Percentiles rank a stretch among this genome's conserved stretches.
These are phyloP conservation scores for Luffa acutangula DNA, from an alignment of 306 rosid species.

Conservation along the genomic window DNA sequence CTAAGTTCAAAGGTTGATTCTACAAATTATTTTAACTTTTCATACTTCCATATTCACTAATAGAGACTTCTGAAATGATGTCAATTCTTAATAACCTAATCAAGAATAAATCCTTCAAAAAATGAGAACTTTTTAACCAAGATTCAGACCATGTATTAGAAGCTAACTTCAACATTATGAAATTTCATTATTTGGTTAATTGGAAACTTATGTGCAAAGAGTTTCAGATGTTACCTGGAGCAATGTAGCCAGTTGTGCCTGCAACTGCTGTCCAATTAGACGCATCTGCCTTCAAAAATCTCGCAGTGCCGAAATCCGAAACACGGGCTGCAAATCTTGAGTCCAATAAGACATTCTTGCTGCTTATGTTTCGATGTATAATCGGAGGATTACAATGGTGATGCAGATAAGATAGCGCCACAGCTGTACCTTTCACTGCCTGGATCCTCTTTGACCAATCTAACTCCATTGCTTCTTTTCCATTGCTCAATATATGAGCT, in stretches of 20 bases:
- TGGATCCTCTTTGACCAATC: conserved; percentile 28
- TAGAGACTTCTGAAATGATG: neutral
- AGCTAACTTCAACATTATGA: neutral
- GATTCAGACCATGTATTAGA: neutral
- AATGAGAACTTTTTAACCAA: neutral
- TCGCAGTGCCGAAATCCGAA: conserved; percentile 38
- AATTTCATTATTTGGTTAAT: neutral
- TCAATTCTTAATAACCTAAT: neutral
- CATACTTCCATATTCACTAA: neutral
- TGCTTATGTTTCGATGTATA: conserved; percentile 37
- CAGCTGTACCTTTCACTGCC: conserved; percentile 24
- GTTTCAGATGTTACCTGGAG: conserved; percentile 25
- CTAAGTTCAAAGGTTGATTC: neutral
- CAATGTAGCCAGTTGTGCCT: conserved; percentile 39
- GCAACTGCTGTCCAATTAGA: conserved; percentile 33
- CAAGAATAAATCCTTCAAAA: neutral
- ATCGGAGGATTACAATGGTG: conserved; percentile 12
- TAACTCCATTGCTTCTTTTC: conserved; percentile 15
- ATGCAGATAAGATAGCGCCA: conserved; percentile 9
- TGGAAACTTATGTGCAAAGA: neutral
- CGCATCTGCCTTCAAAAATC: conserved; percentile 26
- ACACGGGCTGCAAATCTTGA: conserved; percentile 19
- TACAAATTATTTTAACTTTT: neutral
- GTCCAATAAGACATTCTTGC: conserved; percentile 29
- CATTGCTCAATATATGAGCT: conserved; percentile 16